Conservation (phyloP, 2,329 filamentous ascomycete genomes). For the Colletotrichum eremochloae region DNA sequence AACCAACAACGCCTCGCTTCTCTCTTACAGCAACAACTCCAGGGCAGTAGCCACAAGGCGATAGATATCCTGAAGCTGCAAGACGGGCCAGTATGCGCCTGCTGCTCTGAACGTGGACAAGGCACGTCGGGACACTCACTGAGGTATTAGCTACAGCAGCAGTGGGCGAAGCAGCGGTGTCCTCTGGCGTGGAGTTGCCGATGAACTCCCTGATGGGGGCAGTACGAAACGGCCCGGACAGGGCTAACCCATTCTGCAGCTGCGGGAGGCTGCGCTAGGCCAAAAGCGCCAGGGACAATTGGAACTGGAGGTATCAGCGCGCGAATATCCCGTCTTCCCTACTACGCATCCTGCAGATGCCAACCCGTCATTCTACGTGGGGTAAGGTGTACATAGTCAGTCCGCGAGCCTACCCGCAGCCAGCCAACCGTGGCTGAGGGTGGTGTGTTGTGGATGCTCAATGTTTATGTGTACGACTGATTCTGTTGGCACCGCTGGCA, state of each 20-base stretch:
- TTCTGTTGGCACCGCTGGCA: slow-evolving; percentile 21
- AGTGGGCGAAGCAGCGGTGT: slow-evolving; percentile 2
- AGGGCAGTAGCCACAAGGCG: not conserved
- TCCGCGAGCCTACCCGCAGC: not conserved
- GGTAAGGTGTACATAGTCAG: not conserved
- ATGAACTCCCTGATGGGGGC: slow-evolving; percentile 7
- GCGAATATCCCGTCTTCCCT: slow-evolving; percentile 8
- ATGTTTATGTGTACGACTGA: not conserved
- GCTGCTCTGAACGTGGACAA: slow-evolving; percentile 16
- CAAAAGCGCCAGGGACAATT: slow-evolving; percentile 11
- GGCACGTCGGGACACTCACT: slow-evolving; percentile 15
- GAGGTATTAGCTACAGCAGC: slow-evolving; percentile 1
- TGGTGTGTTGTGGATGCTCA: not conserved
- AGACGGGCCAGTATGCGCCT: slow-evolving; percentile 14
- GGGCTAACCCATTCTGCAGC: slow-evolving; percentile 32
- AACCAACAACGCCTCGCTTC: slow-evolving; percentile 5
- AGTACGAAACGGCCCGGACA: slow-evolving; percentile 19
- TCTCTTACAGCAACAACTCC: slow-evolving; percentile 18
- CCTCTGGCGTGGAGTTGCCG: slow-evolving; percentile 8
- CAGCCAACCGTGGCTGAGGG: not conserved
- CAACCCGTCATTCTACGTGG: slow-evolving; percentile 29
- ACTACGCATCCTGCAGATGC: slow-evolving; percentile 30
- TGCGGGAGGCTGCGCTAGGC: slow-evolving; percentile 26
- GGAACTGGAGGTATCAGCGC: slow-evolving; percentile 12
- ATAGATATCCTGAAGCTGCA: not conserved